Evolutionary conservation across 2,329 filamentous ascomycete species (phyloP).

Genomic region (Aureobasidium subglaciale): DNA sequence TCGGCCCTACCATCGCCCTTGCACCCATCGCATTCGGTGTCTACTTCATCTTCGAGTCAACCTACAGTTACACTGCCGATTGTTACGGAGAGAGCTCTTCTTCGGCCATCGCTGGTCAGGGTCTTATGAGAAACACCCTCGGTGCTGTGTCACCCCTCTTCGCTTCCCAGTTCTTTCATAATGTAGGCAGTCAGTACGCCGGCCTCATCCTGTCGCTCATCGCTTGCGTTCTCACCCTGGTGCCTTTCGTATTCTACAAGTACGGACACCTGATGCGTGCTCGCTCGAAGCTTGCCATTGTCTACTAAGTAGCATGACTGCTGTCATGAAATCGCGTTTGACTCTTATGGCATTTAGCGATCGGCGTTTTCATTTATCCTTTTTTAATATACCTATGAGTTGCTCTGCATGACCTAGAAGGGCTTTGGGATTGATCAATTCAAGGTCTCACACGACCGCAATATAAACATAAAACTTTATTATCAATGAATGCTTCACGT

Average conservation of each 20-base stretch:
- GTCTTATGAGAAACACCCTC: slow-evolving; percentile 47
- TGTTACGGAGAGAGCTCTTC: slow-evolving; percentile 44
- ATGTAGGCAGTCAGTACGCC: slow-evolving; percentile 47
- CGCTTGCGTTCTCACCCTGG: slow-evolving; percentile 36
- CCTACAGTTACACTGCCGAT: slow-evolving; percentile 46
- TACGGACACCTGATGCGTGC: slow-evolving; percentile 34
- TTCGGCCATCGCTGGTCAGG: slow-evolving; percentile 43
- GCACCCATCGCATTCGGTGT: slow-evolving; percentile 47
- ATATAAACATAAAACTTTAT: too few relatives aligned
- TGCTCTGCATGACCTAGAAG: background rate
- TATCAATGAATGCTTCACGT: too few relatives aligned
- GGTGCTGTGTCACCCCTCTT: slow-evolving; percentile 48
- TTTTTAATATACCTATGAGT: background rate
- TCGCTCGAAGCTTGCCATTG: slow-evolving; percentile 33
- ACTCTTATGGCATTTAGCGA: slow-evolving; percentile 7
- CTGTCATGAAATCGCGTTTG: background rate
- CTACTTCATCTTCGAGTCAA: slow-evolving; percentile 44
- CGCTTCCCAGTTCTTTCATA: slow-evolving; percentile 47
- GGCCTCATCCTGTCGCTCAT: slow-evolving; percentile 43
- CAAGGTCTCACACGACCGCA: background rate
- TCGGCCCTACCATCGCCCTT: slow-evolving; percentile 43
- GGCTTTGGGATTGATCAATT: background rate
- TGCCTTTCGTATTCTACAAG: slow-evolving; percentile 40
- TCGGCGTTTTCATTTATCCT: background rate
- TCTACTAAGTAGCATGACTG: slow-evolving; percentile 1